Evolutionary conservation across 2,329 filamentous ascomycete genomes (phyloP), one percentile per base, ranked within the genome.

Genomic region (Chrysoporthe cubensis): DNA sequence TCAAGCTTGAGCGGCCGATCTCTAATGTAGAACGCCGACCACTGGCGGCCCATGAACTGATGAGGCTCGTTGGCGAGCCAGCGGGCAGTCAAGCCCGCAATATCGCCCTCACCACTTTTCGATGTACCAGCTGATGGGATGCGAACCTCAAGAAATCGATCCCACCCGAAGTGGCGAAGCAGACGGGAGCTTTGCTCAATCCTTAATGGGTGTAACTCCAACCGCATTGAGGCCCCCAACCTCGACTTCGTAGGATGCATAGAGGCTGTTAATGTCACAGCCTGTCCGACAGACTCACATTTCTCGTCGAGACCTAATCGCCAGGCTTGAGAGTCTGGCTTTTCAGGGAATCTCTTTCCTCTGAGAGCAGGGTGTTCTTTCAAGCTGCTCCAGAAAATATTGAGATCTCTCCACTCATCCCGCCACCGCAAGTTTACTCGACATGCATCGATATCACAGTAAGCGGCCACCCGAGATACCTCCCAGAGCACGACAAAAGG

Each of bases 81-180:
- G 1, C 74, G 67, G 8, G 81, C 77, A 44, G 83, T 74, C 0
- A 77, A 70, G 1, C 79, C 71, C 0, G 75, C 71, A 0, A 76
- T 75, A 0, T 73, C 70, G 0, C 76, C 74, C 3, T 79, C 72
- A 1, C 80, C 72, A 21, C 75, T 77, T 2, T 80, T 69, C 0
- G 77, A 62, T 0, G 71, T 62, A 0, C 78, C 76, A 0, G 74
- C 72, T 0, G 80, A 79, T 0, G 87, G 87, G 8, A 89, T 78
- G 2, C 81, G 74, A 1, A 90, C 67, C 65, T 89, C 85, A 1
- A 90, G 70, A 58, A 89, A 89, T 0, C 88, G 80, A 70, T 90
- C 87, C 0, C 82, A 76, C 0, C 88, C 87, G 69, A 89, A 89
- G 3, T 83, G 83, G 18, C 88, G 82, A n/a, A 78, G 77, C 0